phyloP scores from a whole-genome alignment of 2,329 filamentous ascomycete species.

The Cladophialophora carrionii region DNA sequence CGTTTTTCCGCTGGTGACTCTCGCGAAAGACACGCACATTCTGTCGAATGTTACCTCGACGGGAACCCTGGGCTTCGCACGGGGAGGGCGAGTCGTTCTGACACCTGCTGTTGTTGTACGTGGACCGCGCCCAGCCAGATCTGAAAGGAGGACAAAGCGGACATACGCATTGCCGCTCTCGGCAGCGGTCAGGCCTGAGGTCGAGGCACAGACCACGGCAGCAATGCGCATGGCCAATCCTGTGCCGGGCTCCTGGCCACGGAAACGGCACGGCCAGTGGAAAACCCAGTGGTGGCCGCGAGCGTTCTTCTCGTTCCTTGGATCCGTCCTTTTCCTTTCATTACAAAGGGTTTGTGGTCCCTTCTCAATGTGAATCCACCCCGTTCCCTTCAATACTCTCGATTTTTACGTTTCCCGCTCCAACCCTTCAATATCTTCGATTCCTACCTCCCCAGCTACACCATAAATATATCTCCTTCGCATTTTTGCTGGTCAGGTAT shows the following conservation, averaged over 20 bases:
- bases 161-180: background rate
- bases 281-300: background rate
- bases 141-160: background rate
- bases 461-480: no score
- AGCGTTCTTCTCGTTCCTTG: background rate
- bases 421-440: no score
- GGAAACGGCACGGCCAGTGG: background rate
- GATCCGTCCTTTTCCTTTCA: background rate
- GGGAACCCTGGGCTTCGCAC: background rate
- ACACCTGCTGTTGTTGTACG: background rate
- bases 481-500: no score
- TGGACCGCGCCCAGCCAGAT: background rate
- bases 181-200: background rate
- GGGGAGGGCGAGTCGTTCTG: background rate
- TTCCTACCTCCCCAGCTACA: no score
- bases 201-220: background rate
- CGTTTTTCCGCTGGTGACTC: background rate
- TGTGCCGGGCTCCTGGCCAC: background rate
- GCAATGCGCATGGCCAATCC: background rate
- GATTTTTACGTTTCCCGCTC: no score
- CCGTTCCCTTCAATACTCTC: no score
- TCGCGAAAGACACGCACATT: background rate
- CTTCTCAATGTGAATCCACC: no score
- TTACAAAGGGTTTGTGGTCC: no score
- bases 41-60: background rate